Conservation (phyloP, 768 basidiomycete genomes). For the Agrocybe chaxingu region DNA sequence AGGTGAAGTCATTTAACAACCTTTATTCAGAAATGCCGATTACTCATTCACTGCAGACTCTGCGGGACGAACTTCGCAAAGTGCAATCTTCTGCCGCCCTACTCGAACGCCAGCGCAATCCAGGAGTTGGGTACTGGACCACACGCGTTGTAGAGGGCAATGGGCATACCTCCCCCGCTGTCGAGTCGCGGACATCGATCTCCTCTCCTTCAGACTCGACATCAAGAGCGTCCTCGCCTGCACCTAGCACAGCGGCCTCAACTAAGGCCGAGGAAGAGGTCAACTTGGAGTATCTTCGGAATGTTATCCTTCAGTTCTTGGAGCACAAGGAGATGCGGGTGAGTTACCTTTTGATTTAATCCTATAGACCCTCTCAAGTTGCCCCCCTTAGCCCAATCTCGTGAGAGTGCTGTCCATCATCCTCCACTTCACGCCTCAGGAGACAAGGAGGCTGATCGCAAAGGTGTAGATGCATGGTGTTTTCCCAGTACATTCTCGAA, state of each 20-base stretch:
- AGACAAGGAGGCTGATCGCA: conserved; percentile 83
- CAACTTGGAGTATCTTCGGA: conserved; percentile 93
- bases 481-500: not conserved
- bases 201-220: conserved; percentile 30
- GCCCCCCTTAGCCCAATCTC: conserved; percentile 66
- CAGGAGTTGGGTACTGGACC: conserved; percentile 93
- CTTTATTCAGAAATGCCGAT: not conserved
- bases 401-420: conserved; percentile 91
- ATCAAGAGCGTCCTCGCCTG: conserved; percentile 36
- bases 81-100: conserved; percentile 91
- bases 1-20: conserved; percentile 43
- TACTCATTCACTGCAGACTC: conserved; percentile 44
- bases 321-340: conserved; percentile 99
- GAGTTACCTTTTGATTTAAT: conserved; percentile 26
- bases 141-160: conserved; percentile 37
- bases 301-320: conserved; percentile 94
- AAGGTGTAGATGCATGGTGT: conserved; percentile 53
- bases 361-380: not conserved
- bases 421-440: conserved; percentile 91
- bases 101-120: conserved; percentile 86
- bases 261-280: conserved; percentile 80
- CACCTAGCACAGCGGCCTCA: conserved; percentile 24
- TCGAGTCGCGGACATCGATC: conserved; percentile 35
- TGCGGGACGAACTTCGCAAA: conserved; percentile 93
- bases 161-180: conserved; percentile 27